phyloP scores from a whole-genome alignment of 345 rosid species.

The Salix purpurea region DNA sequence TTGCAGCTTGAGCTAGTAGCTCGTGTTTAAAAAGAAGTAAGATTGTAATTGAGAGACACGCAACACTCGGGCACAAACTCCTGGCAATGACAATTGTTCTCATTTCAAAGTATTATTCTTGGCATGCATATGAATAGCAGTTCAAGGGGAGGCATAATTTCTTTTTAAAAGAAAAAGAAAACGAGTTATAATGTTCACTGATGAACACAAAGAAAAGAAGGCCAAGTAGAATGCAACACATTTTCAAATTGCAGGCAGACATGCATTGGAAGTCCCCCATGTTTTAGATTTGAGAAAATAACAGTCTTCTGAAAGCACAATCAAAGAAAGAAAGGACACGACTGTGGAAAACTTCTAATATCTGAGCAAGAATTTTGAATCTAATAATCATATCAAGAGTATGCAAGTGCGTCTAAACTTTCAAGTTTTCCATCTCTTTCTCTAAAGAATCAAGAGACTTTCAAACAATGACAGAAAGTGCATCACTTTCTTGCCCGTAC shows the following conservation, averaged over 20 bases:
- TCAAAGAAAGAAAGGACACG: background rate
- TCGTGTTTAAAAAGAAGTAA: background rate
- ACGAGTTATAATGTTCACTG: background rate
- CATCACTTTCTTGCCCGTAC: slow-evolving; percentile 5
- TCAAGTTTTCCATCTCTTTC: background rate
- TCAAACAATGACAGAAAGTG: slow-evolving; percentile 14
- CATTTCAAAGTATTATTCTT: background rate
- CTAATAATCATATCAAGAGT: background rate
- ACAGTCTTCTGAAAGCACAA: background rate
- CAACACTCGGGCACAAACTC: background rate
- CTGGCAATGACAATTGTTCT: background rate
- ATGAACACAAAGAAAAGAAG: background rate
- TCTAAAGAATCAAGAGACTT: background rate
- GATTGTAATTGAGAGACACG: background rate
- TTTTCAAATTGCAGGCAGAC: background rate
- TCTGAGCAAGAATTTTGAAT: background rate
- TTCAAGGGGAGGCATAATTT: background rate
- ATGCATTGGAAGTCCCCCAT: background rate
- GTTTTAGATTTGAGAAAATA: background rate
- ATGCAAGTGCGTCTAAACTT: background rate
- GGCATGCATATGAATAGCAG: background rate
- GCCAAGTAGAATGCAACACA: no score
- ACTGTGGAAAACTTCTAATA: background rate
- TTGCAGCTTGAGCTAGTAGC: background rate
- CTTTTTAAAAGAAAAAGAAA: background rate